phyloP scores from a whole-genome alignment of 345 rosid genomes.

The Lenwebbia sp. region DNA sequence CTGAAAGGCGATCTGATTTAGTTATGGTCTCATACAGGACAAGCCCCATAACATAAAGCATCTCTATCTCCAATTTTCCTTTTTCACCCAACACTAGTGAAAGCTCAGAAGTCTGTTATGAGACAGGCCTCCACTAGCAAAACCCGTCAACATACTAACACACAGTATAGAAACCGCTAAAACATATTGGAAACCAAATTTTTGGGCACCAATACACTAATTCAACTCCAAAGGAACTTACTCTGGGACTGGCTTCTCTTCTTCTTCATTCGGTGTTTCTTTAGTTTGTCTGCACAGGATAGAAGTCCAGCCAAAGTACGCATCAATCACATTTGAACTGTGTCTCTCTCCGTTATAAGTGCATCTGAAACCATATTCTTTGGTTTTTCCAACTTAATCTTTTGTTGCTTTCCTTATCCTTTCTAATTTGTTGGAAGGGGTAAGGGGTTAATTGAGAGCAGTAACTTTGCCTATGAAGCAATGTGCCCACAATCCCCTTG shows the following conservation, averaged over 20 bases:
- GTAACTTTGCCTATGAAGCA: not conserved
- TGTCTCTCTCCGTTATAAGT: not conserved
- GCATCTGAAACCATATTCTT: not conserved
- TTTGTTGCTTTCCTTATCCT: not conserved
- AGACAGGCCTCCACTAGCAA: not conserved
- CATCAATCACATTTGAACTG: not conserved
- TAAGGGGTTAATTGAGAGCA: not conserved
- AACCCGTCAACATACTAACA: not conserved
- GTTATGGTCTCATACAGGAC: not conserved
- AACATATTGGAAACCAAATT: not conserved
- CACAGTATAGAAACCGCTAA: not conserved
- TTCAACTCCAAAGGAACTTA: constrained; percentile 12
- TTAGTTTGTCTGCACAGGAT: constrained; percentile 16
- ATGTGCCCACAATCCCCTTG: not conserved
- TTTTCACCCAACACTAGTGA: not conserved
- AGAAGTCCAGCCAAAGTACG: not conserved
- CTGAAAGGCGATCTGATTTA: constrained; percentile 23
- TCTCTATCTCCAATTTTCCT: not conserved
- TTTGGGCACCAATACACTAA: not conserved
- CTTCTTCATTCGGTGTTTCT: constrained; percentile 16
- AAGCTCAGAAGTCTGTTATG: not conserved
- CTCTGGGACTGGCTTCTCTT: constrained; percentile 19
- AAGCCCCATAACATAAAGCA: not conserved
- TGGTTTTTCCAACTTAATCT: not conserved
- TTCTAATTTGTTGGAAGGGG: not conserved